Evolutionary conservation across 345 rosid species (phyloP).

Genomic region (Gossypium turneri): DNA sequence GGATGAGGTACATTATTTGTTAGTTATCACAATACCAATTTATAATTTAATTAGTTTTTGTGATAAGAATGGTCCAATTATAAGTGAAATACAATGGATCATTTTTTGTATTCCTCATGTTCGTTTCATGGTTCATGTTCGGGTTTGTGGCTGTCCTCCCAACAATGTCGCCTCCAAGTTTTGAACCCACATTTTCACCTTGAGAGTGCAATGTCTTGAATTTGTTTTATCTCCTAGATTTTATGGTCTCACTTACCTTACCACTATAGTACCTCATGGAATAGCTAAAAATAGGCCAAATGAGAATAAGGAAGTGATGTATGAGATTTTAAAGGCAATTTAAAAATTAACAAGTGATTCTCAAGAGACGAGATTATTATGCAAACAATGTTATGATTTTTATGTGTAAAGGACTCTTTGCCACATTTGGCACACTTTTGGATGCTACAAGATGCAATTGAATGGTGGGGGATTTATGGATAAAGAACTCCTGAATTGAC

Average conservation of each 20-base stretch:
- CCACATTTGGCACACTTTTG: background rate
- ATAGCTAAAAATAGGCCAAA: background rate
- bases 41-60: no score
- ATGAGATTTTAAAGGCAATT: no score
- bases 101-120: no score
- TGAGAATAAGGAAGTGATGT: background rate
- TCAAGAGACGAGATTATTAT: background rate
- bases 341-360: background rate
- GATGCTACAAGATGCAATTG: background rate
- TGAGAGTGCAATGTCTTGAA: background rate
- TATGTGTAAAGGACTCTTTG: background rate
- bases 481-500: background rate
- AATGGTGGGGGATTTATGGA: background rate
- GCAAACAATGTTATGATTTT: background rate
- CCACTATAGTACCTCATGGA: background rate
- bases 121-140: no score
- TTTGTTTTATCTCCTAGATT: background rate
- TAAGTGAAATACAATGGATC: no score
- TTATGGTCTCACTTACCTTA: background rate
- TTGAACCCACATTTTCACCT: no score
- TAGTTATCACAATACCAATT: no score
- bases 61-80: no score
- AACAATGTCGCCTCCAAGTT: no score
- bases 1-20: background rate
- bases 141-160: no score